phyloP scores from a whole-genome alignment of 208 protist species.

The Trypanosomatidae sp. region DNA sequence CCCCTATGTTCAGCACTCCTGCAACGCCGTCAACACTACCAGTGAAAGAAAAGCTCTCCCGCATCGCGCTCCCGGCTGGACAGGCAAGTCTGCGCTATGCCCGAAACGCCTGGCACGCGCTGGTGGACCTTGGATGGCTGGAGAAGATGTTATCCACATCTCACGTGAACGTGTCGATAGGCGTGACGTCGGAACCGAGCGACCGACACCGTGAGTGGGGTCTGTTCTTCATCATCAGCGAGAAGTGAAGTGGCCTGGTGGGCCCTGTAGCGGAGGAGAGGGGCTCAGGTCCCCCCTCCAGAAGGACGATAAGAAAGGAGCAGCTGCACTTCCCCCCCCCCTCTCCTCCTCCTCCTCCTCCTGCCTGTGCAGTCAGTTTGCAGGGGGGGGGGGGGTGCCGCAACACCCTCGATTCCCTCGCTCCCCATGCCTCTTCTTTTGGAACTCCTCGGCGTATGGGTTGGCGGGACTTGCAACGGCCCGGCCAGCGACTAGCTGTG shows the following conservation, averaged over 20 bases:
- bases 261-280: not conserved
- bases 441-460: too few relatives aligned
- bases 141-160: slow-evolving; percentile 33
- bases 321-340: not conserved
- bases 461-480: too few relatives aligned
- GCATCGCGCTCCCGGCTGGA: slow-evolving; percentile 6
- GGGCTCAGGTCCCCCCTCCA: not conserved
- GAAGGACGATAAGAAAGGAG: not conserved
- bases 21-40: slow-evolving; percentile 9
- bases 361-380: not conserved
- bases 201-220: slow-evolving; percentile 23
- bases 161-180: slow-evolving; percentile 57
- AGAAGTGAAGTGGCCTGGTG: slow-evolving; percentile 13
- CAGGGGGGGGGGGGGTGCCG: too few relatives aligned
- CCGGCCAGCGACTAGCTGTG: too few relatives aligned
- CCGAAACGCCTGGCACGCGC: slow-evolving; percentile 7
- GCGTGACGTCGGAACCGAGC: slow-evolving; percentile 27
- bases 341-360: not conserved
- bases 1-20: not conserved
- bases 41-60: not conserved
- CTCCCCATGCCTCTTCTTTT: not conserved
- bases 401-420: too few relatives aligned
- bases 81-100: slow-evolving; percentile 15
- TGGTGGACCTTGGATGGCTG: slow-evolving; percentile 31
- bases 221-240: slow-evolving; percentile 41